Conservation (phyloP, 192 early-diverging fungal species). For the Coemansia sp. region DNA sequence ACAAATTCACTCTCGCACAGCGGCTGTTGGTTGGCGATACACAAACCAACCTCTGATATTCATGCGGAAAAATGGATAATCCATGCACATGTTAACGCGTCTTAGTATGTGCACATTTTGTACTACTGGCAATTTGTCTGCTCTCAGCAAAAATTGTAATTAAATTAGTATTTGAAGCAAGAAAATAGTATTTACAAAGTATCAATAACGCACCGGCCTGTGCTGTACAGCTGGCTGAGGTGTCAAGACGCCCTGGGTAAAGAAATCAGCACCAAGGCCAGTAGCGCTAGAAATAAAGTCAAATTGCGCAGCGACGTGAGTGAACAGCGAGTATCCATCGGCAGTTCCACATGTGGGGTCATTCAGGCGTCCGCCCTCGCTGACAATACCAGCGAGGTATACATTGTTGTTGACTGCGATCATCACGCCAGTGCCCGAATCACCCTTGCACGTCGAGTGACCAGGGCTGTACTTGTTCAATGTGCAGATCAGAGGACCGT, state of each 20-base stretch:
- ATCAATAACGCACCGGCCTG: background rate
- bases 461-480: conserved; percentile 7
- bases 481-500: conserved; percentile 19
- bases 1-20: background rate
- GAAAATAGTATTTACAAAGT: background rate
- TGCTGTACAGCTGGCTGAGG: background rate
- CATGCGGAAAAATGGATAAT: background rate
- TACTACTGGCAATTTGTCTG: background rate
- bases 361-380: conserved; percentile 3
- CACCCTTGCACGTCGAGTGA: conserved; percentile 14
- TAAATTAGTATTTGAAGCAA: background rate
- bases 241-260: background rate
- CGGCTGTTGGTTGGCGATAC: background rate
- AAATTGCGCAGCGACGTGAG: conserved; percentile 13
- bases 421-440: conserved; percentile 20
- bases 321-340: conserved; percentile 21
- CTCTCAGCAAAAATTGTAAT: background rate
- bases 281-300: conserved; percentile 19
- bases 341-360: conserved; percentile 15
- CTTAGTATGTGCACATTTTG: too few relatives aligned
- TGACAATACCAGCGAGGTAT: conserved; percentile 20
- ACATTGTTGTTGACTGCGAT: background rate
- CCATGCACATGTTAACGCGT: background rate
- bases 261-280: conserved; percentile 8
- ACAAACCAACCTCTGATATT: background rate